Evolutionary conservation across 371 early-diverging fungal genomes (phyloP).

Genomic region (Nematocida ironsii): DNA sequence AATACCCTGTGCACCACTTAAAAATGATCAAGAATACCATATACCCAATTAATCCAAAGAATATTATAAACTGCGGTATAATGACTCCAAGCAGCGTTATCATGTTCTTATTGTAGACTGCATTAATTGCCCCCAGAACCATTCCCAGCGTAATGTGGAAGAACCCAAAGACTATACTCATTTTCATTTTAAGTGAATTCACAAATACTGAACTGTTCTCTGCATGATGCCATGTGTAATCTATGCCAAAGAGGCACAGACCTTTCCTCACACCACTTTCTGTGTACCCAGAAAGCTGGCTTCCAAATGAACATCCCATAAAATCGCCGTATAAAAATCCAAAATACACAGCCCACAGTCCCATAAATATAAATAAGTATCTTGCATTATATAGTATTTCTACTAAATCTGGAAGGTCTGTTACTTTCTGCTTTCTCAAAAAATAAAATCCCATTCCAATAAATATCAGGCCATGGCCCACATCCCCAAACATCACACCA

Average conservation of each 20-base stretch:
- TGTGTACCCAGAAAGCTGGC: conserved; percentile 70
- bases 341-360: conserved; percentile 87
- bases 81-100: conserved; percentile 79
- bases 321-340: conserved; percentile 96
- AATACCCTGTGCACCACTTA: conserved; percentile 83
- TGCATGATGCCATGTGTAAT: conserved; percentile 84
- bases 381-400: conserved; percentile 86
- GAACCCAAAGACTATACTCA: conserved; percentile 91
- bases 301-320: conserved; percentile 80
- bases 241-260: conserved; percentile 72
- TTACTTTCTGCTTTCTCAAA: conserved; percentile 72
- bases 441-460: conserved; percentile 76
- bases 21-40: conserved; percentile 82
- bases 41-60: conserved; percentile 89
- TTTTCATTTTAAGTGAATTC: conserved; percentile 99
- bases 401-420: conserved; percentile 75
- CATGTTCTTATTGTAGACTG: conserved; percentile 78
- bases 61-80: conserved; percentile 87
- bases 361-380: conserved; percentile 92
- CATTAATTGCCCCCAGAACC: conserved; percentile 82
- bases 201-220: conserved; percentile 80
- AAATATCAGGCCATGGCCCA: conserved; percentile 90
- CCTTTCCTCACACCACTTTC: conserved; percentile 6
- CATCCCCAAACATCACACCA: conserved; percentile 99
- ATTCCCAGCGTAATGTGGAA: conserved; percentile 94